These are phyloP conservation scores for Apostasia shenzhenica DNA, from an alignment of 106 monocot genomes.

Conservation along the genomic window DNA sequence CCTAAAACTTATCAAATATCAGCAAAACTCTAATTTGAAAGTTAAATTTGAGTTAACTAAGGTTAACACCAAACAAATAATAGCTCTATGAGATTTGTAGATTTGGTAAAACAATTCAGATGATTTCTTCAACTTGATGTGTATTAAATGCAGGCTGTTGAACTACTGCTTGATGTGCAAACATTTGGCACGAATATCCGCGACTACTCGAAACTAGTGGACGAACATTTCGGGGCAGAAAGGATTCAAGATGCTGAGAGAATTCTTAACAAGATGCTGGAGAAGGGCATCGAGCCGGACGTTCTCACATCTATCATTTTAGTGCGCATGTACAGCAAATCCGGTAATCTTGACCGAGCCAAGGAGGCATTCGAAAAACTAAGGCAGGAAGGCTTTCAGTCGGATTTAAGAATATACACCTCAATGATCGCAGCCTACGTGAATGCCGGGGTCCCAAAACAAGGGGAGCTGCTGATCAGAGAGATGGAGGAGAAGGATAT, in stretches of 20 bases:
- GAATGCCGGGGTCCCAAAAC: slow-evolving; percentile 47
- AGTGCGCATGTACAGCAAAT: slow-evolving; percentile 75
- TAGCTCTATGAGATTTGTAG: no score
- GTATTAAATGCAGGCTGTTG: slow-evolving; percentile 45
- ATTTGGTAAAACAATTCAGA: no score
- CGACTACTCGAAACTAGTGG: slow-evolving; percentile 75
- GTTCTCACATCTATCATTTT: slow-evolving; percentile 39
- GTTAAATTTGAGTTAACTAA: no score
- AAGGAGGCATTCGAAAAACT: slow-evolving; percentile 52
- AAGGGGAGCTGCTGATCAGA: slow-evolving; percentile 33
- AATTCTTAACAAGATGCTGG: slow-evolving; percentile 64
- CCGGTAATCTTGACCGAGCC: slow-evolving; percentile 52
- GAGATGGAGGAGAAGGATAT: slow-evolving; percentile 60
- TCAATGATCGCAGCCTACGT: slow-evolving; percentile 70
- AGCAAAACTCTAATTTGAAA: no score
- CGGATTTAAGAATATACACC: slow-evolving; percentile 46
- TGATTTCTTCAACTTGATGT: not conserved
- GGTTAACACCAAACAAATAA: no score
- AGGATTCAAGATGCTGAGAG: slow-evolving; percentile 59
- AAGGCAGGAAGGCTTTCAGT: slow-evolving; percentile 41
- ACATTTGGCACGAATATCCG: slow-evolving; percentile 64
- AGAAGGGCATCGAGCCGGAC: slow-evolving; percentile 60
- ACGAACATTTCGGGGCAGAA: slow-evolving; percentile 37
- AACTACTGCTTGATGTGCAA: slow-evolving; percentile 53
- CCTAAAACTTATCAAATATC: no score